These are phyloP conservation scores for Blastocystis sp. DNA, from an alignment of 352 stramenopile species.

Conservation along the genomic window DNA sequence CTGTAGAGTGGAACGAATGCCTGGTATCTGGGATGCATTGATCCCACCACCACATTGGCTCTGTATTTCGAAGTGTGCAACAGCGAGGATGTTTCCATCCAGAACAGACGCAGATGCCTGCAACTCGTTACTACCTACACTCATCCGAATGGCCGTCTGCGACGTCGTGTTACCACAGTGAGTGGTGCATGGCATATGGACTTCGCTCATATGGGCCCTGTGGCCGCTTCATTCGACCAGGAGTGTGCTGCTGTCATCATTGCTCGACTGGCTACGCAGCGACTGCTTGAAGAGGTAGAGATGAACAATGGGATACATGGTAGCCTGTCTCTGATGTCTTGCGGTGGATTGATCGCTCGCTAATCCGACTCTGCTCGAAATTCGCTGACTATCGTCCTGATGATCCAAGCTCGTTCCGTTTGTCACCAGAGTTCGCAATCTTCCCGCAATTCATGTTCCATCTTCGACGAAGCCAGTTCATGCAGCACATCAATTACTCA, in stretches of 20 bases:
- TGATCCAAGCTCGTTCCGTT: conserved; percentile 88
- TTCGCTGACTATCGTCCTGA: conserved; percentile 97
- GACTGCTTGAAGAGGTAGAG: conserved; percentile 38
- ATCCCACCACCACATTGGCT: conserved; percentile 92
- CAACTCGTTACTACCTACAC: conserved; percentile 98
- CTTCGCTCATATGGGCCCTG: conserved; percentile 77
- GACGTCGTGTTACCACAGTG: conserved; percentile 91
- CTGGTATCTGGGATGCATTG: conserved; percentile 93
- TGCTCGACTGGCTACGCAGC: conserved; percentile 73
- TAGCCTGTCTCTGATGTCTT: conserved; percentile 82
- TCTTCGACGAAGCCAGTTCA: conserved; percentile 93
- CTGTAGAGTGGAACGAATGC: conserved; percentile 74
- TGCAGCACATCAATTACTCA: conserved; percentile 94
- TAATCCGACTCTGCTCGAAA: conserved; percentile 94
- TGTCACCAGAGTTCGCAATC: conserved; percentile 93
- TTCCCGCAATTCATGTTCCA: conserved; percentile 99
- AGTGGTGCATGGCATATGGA: conserved; percentile 80
- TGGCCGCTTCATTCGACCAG: conserved; percentile 95
- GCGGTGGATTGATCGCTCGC: conserved; percentile 87
- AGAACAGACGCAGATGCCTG: conserved; percentile 84
- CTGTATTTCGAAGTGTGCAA: conserved; percentile 96
- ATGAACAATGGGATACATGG: conserved; percentile 31
- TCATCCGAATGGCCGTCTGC: conserved; percentile 86
- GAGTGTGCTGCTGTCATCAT: conserved; percentile 93
- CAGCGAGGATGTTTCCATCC: conserved; percentile 59